Percentiles rank a stretch among this genome's conserved stretches.
phyloP scores from a whole-genome alignment of 495 filamentous ascomycete species.

The Penicillium nucicola region DNA sequence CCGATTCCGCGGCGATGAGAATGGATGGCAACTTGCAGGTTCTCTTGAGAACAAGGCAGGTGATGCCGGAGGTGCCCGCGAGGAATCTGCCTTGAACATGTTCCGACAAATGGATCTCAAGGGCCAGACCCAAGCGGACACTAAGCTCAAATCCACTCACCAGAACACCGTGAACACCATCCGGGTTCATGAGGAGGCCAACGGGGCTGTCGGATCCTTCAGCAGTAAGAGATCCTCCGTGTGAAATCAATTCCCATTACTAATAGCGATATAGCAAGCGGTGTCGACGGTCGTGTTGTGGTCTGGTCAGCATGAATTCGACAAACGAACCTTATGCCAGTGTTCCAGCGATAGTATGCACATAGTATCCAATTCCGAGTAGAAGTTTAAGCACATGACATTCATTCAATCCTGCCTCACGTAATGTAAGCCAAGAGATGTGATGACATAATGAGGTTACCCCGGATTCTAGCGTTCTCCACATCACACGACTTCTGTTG shows the following conservation, averaged over 20 bases:
- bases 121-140: conserved; percentile 84
- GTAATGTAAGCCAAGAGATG: not conserved
- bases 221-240: conserved; percentile 64
- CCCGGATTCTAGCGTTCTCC: conserved; percentile 21
- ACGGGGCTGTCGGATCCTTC: conserved; percentile 69
- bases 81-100: conserved; percentile 93
- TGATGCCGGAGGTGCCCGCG: conserved; percentile 58
- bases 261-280: conserved; percentile 65
- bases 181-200: conserved; percentile 65
- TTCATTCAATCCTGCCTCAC: not conserved
- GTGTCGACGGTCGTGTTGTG: conserved; percentile 92
- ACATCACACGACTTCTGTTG: conserved; percentile 8
- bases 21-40: conserved; percentile 83
- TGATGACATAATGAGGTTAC: conserved; percentile 10
- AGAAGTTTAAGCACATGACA: too few species aligned
- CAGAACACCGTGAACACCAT: conserved; percentile 93
- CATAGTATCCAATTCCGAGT: not conserved
- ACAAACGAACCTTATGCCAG: not conserved
- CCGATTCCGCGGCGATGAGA: conserved; percentile 75
- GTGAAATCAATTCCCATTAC: conserved; percentile 13
- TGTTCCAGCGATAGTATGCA: not conserved
- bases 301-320: conserved; percentile 58
- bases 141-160: conserved; percentile 90
- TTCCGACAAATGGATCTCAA: conserved; percentile 98
- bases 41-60: conserved; percentile 67